These are phyloP conservation scores for Reticulascus tulasneorum DNA, from an alignment of 2,329 filamentous ascomycete species.

Conservation along the genomic window DNA sequence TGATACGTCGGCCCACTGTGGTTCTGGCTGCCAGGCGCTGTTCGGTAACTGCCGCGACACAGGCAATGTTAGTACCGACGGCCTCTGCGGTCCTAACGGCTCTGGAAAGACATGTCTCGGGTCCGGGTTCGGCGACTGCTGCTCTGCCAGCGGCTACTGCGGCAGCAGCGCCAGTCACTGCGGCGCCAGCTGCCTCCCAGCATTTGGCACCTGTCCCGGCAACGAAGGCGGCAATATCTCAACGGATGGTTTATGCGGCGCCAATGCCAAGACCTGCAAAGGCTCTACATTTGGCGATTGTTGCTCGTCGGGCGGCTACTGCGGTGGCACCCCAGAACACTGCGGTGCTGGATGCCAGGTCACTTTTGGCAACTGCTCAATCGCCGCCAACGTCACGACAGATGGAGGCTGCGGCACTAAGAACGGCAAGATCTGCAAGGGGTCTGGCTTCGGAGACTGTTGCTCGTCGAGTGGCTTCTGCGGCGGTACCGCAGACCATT, in stretches of 20 bases:
- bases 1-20: constrained; percentile 11
- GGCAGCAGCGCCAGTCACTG: constrained; percentile 2
- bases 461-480: not conserved
- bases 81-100: constrained; percentile 3
- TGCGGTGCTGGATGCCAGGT: constrained; percentile 12
- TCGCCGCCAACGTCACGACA: not conserved
- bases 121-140: constrained; percentile 2
- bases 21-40: constrained; percentile 9
- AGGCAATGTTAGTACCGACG: constrained; percentile 9
- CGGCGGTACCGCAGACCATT: not conserved
- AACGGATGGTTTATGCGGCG: constrained; percentile 9
- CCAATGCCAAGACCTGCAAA: constrained; percentile 6
- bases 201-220: constrained; percentile 4
- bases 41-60: constrained; percentile 16
- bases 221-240: too few relatives aligned
- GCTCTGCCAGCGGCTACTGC: constrained; percentile 4
- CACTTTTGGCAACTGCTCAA: constrained; percentile 9
- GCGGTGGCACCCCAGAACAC: constrained; percentile 14
- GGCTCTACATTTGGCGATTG: constrained; percentile 10
- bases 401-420: constrained; percentile 3
- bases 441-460: not conserved
- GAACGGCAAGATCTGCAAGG: constrained; percentile 2
- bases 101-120: constrained; percentile 1
- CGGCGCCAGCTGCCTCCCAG: constrained; percentile 2
- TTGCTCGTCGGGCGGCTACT: constrained; percentile 17